phyloP scores from a whole-genome alignment of 1,284 basidiomycete genomes.

The Ustilago bromivora region DNA sequence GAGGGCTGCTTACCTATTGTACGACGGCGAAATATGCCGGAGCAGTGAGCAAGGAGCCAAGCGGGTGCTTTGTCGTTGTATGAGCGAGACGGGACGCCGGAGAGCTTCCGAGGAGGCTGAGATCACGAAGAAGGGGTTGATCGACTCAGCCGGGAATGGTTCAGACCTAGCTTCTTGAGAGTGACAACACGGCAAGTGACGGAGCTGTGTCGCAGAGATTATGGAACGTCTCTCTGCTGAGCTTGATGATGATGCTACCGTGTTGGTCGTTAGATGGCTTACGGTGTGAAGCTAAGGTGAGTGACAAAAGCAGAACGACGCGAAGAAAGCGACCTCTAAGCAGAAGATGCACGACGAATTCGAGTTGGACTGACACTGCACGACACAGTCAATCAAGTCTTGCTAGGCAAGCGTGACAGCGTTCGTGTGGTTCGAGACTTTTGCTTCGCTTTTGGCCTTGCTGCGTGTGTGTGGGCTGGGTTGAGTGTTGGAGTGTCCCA shows the following conservation, averaged over 20 bases:
- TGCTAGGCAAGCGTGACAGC: slow-evolving; percentile 4
- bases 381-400: not conserved
- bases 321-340: slow-evolving; percentile 19
- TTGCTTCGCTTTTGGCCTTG: not conserved
- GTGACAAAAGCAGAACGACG: not conserved
- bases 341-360: slow-evolving; percentile 22
- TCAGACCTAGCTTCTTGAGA: not conserved
- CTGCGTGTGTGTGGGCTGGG: slow-evolving; percentile 2
- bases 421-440: slow-evolving; percentile 26
- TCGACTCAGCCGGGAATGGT: not conserved
- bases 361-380: slow-evolving; percentile 6
- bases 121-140: not conserved
- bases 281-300: not conserved
- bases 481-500: slow-evolving; percentile 6
- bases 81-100: not conserved
- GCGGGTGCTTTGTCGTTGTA: not conserved
- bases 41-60: not conserved
- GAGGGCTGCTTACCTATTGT: not conserved
- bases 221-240: not conserved
- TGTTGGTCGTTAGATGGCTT: not conserved
- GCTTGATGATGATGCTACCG: not conserved
- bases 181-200: not conserved
- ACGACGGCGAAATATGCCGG: not conserved
- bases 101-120: not conserved
- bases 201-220: not conserved